Base-by-base conservation (phyloP, 305 asterid species). In the Fraxinus albicans region DNA sequence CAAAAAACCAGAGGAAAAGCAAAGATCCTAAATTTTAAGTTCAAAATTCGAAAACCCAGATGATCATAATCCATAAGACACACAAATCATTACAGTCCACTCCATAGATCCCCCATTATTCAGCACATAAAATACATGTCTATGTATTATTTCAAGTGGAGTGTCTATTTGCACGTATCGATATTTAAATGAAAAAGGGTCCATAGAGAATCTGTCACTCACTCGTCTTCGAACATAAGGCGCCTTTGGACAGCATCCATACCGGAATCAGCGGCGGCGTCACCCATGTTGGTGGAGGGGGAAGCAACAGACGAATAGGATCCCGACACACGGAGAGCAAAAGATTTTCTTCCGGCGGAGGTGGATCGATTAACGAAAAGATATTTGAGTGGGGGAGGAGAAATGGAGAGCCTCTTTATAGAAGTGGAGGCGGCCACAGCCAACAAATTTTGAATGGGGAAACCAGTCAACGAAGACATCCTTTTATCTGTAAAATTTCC, bases 221-320 rank as follows among this genome's bases (percentile, higher is more conserved):
- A 95, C 99, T 96, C 98, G 89, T 96, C 99, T 40, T 94, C 99
- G 77, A 96, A 96, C 99, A 96, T 96, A 90, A 96, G 99, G 76
- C 98, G 94, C 79, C 96, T 89, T 91, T 94, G 99, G 36, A 96
- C 99, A 82, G 97, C 98, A 80, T 96, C 98, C 99, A 96, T 96
- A 86, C 88, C 85, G 76, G 94, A 88, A 88, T 94, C 99, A 50
- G 83, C 90, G 44, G 85, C 79, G 86, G 86, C 86, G 47, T 83
- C 94, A 80, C 81, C 97, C 97, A 91, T 92, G 72, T 89, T 74
- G 6, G 89, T 35, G 36, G 91, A 33, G 3, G 74, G n/a, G 36
- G 74, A 9, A 12, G 88, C 40, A 69, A 63, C 58, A 77, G 85
- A 50, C 50, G 86, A 83, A 70, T 34, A 67, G 21, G 86, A 47